Evolutionary conservation across 495 filamentous ascomycete species (phyloP), one percentile per base, ranked within the genome.

Genomic region (Penicillium cosmopolitanum): DNA sequence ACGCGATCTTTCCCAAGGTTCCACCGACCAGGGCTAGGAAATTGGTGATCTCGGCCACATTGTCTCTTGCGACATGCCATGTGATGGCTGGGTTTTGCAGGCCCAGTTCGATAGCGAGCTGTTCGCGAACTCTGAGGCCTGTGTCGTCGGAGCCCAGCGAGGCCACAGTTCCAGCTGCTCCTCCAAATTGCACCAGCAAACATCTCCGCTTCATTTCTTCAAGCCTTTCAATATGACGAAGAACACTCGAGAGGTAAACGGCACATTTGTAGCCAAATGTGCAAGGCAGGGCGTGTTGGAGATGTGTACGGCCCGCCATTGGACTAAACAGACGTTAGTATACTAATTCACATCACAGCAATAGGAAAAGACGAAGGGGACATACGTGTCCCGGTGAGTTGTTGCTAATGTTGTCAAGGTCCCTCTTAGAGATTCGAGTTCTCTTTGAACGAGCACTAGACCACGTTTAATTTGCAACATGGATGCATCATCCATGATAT

Each of bases 221-320:
- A 6, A 58, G 6, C 4, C 50, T 35, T 11, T 58, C 56, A 15
- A 58, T 13, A 23, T 58, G 56, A 4, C 56, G 56, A 23, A 53
- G 40, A 5, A 58, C 13, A 36, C 50, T 38, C 6, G 50, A 58
- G 9, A 58, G 40, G 16, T 53, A 58, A 5, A 58, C 56, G 5
- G 56, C 56, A 12, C 56, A 59, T 13, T 59, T 53, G 16, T 59
- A 59, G 12, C 55, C 55, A 18, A 57, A 57, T 9, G 55, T 57
- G 28, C 43, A 62, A 4, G 77, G 77, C 8, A 79, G 60, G 1
- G 77, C 79, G 51, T 82, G 79, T 60, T 82, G 79, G 12, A 82
- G 58, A 62, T 82, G 76, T 5, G 79, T 79, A 18, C 79, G 66
- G 31, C 75, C 79, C n/a, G 79, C 77, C 77, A 80, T 80, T 12